Conservation (phyloP, 2,329 filamentous ascomycete genomes). For the Pseudopyrenochaeta lycopersici region DNA sequence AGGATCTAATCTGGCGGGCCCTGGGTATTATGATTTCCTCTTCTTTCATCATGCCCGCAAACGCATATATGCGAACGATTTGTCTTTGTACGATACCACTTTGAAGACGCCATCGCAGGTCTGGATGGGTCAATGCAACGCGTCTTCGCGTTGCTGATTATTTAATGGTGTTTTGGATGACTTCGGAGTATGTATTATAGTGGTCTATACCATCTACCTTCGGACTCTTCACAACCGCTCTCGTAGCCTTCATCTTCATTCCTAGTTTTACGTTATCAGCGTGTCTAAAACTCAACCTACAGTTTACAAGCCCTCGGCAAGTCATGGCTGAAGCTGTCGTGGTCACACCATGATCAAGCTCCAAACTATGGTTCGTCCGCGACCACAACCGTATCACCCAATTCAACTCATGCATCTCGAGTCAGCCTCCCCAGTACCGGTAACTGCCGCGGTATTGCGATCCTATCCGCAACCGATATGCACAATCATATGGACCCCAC, state of each 20-base stretch:
- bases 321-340: slow-evolving; percentile 3
- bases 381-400: not conserved
- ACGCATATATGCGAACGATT: slow-evolving; percentile 22
- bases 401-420: not conserved
- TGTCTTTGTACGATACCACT: slow-evolving; percentile 25
- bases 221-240: not conserved
- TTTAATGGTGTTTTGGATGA: not conserved
- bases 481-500: not conserved
- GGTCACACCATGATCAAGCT: slow-evolving; percentile 2
- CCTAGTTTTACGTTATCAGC: not conserved
- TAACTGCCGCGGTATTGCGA: slow-evolving; percentile 1
- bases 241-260: not conserved
- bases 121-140: not conserved
- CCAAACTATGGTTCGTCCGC: not conserved
- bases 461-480: not conserved
- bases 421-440: not conserved
- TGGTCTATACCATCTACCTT: not conserved
- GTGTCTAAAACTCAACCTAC: not conserved
- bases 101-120: slow-evolving; percentile 7
- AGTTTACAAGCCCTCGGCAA: too few species aligned
- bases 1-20: not conserved
- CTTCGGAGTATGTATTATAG: not conserved
- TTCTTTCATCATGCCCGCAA: slow-evolving; percentile 8
- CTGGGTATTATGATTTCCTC: not conserved
- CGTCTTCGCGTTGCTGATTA: not conserved